A percentile compares a stretch with the other conserved stretches of the same genome.
phyloP scores from a whole-genome alignment of 1,139 yeast genomes.

The Taphrina flavorubra region DNA sequence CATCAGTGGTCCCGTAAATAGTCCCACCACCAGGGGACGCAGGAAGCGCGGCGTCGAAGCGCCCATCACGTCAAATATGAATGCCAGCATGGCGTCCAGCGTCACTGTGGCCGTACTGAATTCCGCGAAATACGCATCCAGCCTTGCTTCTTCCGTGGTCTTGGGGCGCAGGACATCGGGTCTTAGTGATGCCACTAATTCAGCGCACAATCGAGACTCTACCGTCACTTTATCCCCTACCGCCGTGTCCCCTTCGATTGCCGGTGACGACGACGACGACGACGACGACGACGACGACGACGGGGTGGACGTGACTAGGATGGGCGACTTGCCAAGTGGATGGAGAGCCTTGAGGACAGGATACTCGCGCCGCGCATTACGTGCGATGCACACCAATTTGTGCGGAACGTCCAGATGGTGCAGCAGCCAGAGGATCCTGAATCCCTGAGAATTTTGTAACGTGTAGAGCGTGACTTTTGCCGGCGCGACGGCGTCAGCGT shows the following conservation, averaged over 20 bases:
- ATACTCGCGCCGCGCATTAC: not conserved
- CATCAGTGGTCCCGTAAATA: not conserved
- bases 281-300: too few species aligned
- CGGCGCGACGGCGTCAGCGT: too few species aligned
- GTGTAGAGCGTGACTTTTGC: constrained; percentile 2
- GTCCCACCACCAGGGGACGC: constrained; percentile 7
- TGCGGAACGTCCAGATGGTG: not conserved
- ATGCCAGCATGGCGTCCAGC: not conserved
- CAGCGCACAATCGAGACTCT: constrained; percentile 6
- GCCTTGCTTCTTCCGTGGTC: not conserved
- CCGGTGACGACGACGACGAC: too few species aligned
- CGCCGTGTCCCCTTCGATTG: too few species aligned
- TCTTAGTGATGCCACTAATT: not conserved
- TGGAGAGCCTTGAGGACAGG: constrained; percentile 9
- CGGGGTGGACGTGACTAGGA: not conserved
- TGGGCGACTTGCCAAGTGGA: constrained; percentile 18
- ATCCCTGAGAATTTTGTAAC: constrained; percentile 5
- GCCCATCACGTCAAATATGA: constrained; percentile 11
- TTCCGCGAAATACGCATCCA: constrained; percentile 15
- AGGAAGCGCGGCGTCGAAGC: not conserved
- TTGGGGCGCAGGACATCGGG: not conserved
- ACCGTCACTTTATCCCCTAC: not conserved
- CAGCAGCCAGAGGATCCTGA: constrained; percentile 14
- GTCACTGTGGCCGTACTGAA: constrained; percentile 2
- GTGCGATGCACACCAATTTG: not conserved